These are phyloP conservation scores for Leucosporidium creatinivorum DNA, from an alignment of 768 basidiomycete genomes.

Conservation along the genomic window DNA sequence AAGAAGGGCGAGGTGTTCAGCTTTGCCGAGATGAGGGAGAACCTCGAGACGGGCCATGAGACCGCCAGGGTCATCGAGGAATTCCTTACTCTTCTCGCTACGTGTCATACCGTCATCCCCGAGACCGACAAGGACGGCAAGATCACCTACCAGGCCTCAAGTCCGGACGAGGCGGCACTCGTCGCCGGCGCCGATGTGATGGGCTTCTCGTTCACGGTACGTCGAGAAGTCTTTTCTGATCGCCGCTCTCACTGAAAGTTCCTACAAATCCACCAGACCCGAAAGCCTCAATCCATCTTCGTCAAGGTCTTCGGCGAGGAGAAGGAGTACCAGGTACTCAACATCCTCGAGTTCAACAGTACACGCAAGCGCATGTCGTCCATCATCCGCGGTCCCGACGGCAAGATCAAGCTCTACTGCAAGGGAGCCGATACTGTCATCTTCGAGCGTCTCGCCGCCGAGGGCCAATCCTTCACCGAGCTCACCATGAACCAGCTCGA, in stretches of 20 bases:
- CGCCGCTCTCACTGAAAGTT: neutral
- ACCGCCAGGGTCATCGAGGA: conserved; percentile 53
- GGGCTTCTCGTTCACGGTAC: conserved; percentile 86
- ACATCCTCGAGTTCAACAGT: conserved; percentile 98
- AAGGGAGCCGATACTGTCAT: conserved; percentile 99
- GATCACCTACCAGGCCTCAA: conserved; percentile 88
- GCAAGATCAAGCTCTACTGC: conserved; percentile 86
- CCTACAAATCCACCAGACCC: conserved; percentile 52
- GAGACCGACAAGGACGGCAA: conserved; percentile 71
- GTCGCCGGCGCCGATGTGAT: conserved; percentile 87
- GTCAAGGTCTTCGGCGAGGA: conserved; percentile 65
- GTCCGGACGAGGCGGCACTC: conserved; percentile 94
- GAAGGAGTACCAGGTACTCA: conserved; percentile 81
- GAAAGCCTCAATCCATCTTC: conserved; percentile 93
- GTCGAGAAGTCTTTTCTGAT: conserved; percentile 40
- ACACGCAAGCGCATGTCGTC: conserved; percentile 98
- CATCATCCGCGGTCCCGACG: conserved; percentile 74
- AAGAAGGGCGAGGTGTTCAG: conserved; percentile 58
- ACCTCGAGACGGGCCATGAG: conserved; percentile 17
- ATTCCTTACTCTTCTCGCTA: conserved; percentile 75
- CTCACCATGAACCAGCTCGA: conserved; percentile 83
- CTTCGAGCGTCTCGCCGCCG: conserved; percentile 70
- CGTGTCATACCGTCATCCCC: conserved; percentile 98
- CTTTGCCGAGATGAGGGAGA: conserved; percentile 41
- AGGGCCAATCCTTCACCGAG: conserved; percentile 70